phyloP scores from a whole-genome alignment of 2,329 filamentous ascomycete species.

The Botrytis fragariae region DNA sequence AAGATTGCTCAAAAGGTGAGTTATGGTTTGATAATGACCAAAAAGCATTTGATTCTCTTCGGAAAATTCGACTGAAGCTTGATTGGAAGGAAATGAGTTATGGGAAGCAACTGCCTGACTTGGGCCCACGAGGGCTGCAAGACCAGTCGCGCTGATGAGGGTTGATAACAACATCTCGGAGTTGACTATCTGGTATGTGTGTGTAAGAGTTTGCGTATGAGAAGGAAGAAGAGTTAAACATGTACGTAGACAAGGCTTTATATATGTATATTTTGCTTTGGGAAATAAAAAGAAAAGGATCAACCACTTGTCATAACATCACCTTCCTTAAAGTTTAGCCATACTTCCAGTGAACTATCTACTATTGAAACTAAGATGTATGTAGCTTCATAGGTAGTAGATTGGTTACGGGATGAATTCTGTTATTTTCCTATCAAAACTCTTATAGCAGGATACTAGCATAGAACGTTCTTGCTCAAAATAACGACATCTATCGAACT shows the following conservation, averaged over 20 bases:
- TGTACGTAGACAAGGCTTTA: not conserved
- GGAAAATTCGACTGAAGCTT: not conserved
- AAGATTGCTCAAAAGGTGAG: constrained; percentile 15
- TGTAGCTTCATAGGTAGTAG: too few species aligned
- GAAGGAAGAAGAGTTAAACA: not conserved
- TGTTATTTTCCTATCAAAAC: not conserved
- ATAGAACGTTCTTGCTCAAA: not conserved
- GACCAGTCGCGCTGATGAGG: not conserved
- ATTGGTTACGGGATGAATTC: not conserved
- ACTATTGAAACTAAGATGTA: too few species aligned
- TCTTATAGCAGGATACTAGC: not conserved
- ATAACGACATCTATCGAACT: not conserved
- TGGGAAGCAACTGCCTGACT: not conserved
- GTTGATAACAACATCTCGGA: not conserved
- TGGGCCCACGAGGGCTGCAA: not conserved
- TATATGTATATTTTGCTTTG: not conserved
- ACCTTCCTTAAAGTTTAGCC: not conserved
- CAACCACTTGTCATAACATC: not conserved
- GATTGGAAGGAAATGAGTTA: not conserved
- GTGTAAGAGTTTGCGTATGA: not conserved
- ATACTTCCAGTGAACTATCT: not conserved
- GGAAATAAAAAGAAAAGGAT: not conserved
- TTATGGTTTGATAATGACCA: not conserved
- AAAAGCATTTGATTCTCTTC: constrained; percentile 4
- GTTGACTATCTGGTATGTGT: not conserved